Base-by-base conservation (phyloP, 163 green algal species). In the Scenedesmus sp. region DNA sequence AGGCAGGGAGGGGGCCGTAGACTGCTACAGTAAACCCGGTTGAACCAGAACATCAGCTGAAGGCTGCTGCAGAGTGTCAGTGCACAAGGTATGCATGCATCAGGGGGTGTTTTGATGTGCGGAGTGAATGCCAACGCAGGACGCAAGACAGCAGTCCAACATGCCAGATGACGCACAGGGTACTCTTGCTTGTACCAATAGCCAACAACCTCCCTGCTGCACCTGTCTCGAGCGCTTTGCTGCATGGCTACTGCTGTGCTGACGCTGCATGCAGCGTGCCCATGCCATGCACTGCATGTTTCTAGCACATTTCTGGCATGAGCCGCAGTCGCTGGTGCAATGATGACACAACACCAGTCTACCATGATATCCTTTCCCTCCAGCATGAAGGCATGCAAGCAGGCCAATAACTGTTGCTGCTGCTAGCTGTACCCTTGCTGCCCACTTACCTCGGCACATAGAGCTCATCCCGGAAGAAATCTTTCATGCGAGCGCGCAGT, bases 381-480 rank as follows among this genome's bases (percentile, higher is more conserved):
- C 12, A 37, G 30, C 26, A 76, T 76, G 15, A 76, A 40, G 65
- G 6, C 4, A 37, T 40, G 30, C 65, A 40, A 40, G 65, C 65
- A 76, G 2, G 30, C 30, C 65, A 7, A 76, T 10, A 76, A 30
- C 65, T 76, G 42, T 37, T 68, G 44, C 42, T 88, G 44, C 68
- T n/a, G 1, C 65, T 76, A 18, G 65, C 30, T 76, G 30, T n/a
- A 20, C 30, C 30, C 6, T 37, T 40, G 30, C 30, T 40, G 65
- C 30, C 26, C 43, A 93, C 95, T 95, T 81, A 97, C 95, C 65
- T 4, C 18, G 97, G 97, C 0, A 95, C 92, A 81, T 97, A 98
- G 0, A 98, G 87, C 4, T 93, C 88, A 20, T 94, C 78, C 37
- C 95, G 94, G 90, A 97, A 97, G 44, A 98, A 95, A 3, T 97